phyloP scores from a whole-genome alignment of 1,139 yeast species.

The Geotrichum histeridarum region DNA sequence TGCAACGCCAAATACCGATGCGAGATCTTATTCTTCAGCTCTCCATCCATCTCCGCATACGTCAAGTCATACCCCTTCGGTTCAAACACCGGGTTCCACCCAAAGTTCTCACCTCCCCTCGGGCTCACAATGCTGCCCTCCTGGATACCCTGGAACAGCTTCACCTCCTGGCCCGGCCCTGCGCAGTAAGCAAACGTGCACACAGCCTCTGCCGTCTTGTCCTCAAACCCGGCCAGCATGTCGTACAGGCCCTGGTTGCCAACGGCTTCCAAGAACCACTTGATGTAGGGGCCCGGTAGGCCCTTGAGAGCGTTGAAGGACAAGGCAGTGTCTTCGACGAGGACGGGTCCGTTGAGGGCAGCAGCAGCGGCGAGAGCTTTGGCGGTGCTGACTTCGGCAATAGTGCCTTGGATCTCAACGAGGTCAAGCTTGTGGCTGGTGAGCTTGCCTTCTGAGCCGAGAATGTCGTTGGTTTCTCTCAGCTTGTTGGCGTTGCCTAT shows the following conservation, averaged over 20 bases:
- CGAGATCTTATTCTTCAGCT: conserved; percentile 69
- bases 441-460: conserved; percentile 52
- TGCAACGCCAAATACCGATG: conserved; percentile 82
- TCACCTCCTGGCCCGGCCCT: conserved; percentile 68
- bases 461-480: conserved; percentile 73
- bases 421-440: conserved; percentile 58
- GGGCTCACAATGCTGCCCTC: conserved; percentile 71
- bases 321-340: conserved; percentile 93
- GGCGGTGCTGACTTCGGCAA: conserved; percentile 73
- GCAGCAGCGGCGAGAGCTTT: conserved; percentile 77
- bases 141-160: conserved; percentile 79
- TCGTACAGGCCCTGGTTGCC: conserved; percentile 73
- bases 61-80: conserved; percentile 67
- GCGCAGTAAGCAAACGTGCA: conserved; percentile 91
- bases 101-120: conserved; percentile 76
- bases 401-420: conserved; percentile 86
- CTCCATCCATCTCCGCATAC: conserved; percentile 83
- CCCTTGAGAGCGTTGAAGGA: conserved; percentile 75
- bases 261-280: conserved; percentile 76
- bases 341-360: conserved; percentile 62
- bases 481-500: conserved; percentile 80
- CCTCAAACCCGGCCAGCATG: conserved; percentile 73
- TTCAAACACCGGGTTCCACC: conserved; percentile 90
- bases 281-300: conserved; percentile 88
- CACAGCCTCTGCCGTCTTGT: conserved; percentile 80